Conservation (phyloP, 2,329 filamentous ascomycete genomes). For the Capronia epimyces region DNA sequence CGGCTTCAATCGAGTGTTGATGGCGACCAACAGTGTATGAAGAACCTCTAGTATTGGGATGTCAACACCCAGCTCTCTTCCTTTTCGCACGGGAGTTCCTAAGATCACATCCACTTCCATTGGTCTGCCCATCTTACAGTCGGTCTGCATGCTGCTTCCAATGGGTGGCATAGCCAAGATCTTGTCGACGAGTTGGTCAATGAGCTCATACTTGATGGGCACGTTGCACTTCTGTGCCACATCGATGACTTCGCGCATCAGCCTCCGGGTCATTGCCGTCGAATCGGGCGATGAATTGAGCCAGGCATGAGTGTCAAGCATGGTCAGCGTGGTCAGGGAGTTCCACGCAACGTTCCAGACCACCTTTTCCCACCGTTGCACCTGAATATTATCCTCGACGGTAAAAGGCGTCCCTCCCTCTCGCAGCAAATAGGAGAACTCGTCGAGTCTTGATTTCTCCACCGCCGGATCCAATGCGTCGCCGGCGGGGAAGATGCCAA, state of each 20-base stretch:
- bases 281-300: constrained; percentile 39
- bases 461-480: constrained; percentile 22
- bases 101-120: constrained; percentile 48
- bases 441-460: constrained; percentile 39
- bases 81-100: constrained; percentile 39
- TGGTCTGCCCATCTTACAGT: constrained; percentile 38
- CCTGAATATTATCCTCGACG: constrained; percentile 36
- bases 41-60: constrained; percentile 40
- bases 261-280: constrained; percentile 34
- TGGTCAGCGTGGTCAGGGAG: constrained; percentile 40
- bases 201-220: constrained; percentile 34
- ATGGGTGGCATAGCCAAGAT: constrained; percentile 39
- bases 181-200: constrained; percentile 37
- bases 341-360: constrained; percentile 43
- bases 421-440: constrained; percentile 40
- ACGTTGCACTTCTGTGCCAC: constrained; percentile 40
- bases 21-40: constrained; percentile 29
- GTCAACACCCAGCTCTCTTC: constrained; percentile 37
- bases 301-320: constrained; percentile 41
- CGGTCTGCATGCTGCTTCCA: constrained; percentile 44
- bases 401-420: constrained; percentile 40
- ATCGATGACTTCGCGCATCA: constrained; percentile 44
- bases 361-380: constrained; percentile 39
- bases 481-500: constrained; percentile 50
- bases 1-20: constrained; percentile 22